phyloP scores from a whole-genome alignment of 768 basidiomycete species.

The Termitomyces sp. region DNA sequence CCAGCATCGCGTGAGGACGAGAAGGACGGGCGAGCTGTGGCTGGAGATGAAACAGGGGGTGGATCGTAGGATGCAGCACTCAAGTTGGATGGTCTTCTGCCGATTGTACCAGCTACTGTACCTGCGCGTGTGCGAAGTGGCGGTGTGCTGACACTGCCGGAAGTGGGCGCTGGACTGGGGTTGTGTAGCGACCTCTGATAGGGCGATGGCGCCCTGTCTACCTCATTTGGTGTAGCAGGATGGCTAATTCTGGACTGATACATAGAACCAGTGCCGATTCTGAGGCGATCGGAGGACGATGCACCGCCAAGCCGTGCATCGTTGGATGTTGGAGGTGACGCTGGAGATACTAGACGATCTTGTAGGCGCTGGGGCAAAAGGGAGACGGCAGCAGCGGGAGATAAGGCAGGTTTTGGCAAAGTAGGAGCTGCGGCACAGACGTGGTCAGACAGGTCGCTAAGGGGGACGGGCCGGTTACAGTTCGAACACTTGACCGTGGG shows the following conservation, averaged over 20 bases:
- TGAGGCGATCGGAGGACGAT: conserved; percentile 18
- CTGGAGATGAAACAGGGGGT: conserved; percentile 5
- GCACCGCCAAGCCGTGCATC: conserved; percentile 15
- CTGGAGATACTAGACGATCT: conserved; percentile 33
- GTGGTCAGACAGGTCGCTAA: conserved; percentile 74
- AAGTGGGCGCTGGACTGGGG: conserved; percentile 9
- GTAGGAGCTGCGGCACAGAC: conserved; percentile 56
- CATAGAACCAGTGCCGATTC: conserved; percentile 24
- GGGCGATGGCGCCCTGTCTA: conserved; percentile 13
- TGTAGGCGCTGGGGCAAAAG: conserved; percentile 49
- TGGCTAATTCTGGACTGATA: conserved; percentile 32
- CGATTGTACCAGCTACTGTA: conserved; percentile 14
- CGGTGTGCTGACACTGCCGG: conserved; percentile 9
- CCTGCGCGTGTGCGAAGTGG: conserved; percentile 20
- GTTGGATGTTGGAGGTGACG: conserved; percentile 5
- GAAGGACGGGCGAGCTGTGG: conserved; percentile 11
- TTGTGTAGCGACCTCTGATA: conserved; percentile 12
- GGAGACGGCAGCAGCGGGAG: conserved; percentile 34
- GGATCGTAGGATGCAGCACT: not conserved
- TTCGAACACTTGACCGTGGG: conserved; percentile 84
- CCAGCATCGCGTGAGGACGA: conserved; percentile 2
- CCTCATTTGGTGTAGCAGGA: conserved; percentile 21
- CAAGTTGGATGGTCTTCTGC: conserved; percentile 17
- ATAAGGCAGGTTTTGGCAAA: conserved; percentile 30
- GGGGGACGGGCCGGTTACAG: conserved; percentile 65